phyloP scores from a whole-genome alignment of 75 land plant genomes.

The Larix kaempferi region DNA sequence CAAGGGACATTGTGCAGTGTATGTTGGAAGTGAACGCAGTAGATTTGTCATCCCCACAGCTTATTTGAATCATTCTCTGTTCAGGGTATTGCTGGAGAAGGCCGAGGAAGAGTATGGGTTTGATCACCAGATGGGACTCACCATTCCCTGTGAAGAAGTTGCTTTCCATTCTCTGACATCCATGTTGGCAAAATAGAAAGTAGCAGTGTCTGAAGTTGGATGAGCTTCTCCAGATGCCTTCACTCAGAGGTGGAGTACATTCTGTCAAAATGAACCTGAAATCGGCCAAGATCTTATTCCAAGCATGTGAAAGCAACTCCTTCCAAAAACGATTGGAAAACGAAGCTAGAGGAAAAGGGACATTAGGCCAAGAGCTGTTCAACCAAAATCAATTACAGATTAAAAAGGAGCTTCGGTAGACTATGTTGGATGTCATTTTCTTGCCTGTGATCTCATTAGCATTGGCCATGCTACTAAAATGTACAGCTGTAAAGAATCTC shows the following conservation, averaged over 20 bases:
- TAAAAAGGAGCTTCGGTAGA: too few species aligned
- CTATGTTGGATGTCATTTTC: too few species aligned
- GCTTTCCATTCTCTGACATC: slow-evolving; percentile 7
- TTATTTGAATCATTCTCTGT: slow-evolving; percentile 42
- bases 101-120: slow-evolving; percentile 77
- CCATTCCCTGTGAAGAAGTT: slow-evolving; percentile 60
- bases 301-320: too few species aligned
- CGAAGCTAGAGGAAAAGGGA: too few species aligned
- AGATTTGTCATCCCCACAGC: slow-evolving; percentile 57
- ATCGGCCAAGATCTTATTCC: too few species aligned
- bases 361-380: too few species aligned
- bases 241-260: background rate
- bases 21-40: slow-evolving; percentile 53
- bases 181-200: background rate
- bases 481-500: too few species aligned
- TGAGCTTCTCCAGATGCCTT: background rate
- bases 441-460: too few species aligned
- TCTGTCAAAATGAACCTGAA: too few species aligned
- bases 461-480: too few species aligned
- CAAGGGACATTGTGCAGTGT: slow-evolving; percentile 48
- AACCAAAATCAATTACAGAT: too few species aligned
- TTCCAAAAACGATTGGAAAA: too few species aligned
- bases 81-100: slow-evolving; percentile 38
- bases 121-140: slow-evolving; percentile 42
- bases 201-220: background rate